A percentile compares a stretch with the other conserved stretches of the same genome.
phyloP scores from a whole-genome alignment of 2,329 filamentous ascomycete species.

The Chaetomiaceae sp. region DNA sequence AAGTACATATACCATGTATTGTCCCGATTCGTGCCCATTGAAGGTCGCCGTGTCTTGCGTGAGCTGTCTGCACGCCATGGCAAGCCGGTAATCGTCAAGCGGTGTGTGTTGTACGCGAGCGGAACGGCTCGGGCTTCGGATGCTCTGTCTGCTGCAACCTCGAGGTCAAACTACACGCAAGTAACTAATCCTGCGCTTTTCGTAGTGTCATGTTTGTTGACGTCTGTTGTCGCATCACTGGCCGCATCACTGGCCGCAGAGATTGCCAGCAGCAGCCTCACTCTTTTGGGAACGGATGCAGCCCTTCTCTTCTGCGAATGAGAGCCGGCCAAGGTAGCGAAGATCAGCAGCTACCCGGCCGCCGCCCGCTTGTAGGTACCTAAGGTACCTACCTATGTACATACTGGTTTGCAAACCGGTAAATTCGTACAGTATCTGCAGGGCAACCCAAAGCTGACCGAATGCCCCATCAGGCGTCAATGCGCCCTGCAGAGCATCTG shows the following conservation, averaged over 20 bases:
- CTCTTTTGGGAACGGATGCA: background rate
- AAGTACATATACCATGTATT: no score
- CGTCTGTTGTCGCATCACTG: constrained; percentile 21
- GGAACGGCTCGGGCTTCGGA: background rate
- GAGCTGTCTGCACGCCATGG: background rate
- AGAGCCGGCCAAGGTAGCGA: background rate
- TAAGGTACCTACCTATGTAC: no score
- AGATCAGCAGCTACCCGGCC: constrained; percentile 5
- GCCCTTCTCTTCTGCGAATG: background rate
- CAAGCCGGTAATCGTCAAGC: background rate
- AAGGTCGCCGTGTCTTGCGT: constrained; percentile 5
- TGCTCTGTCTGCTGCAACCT: no score
- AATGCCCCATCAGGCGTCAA: constrained; percentile 20
- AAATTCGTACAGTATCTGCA: constrained; percentile 16
- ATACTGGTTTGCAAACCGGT: no score
- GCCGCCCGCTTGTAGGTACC: no score
- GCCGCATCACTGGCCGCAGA: constrained; percentile 27
- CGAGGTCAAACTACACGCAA: no score
- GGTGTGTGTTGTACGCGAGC: background rate
- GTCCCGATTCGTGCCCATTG: background rate
- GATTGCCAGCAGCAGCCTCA: constrained; percentile 18
- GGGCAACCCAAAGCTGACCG: constrained; percentile 9
- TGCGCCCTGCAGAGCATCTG: constrained; percentile 14
- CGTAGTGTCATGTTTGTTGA: background rate
- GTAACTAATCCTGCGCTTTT: no score